These are phyloP conservation scores for Blastocystis sp. DNA, from an alignment of 352 stramenopile species.

Conservation along the genomic window DNA sequence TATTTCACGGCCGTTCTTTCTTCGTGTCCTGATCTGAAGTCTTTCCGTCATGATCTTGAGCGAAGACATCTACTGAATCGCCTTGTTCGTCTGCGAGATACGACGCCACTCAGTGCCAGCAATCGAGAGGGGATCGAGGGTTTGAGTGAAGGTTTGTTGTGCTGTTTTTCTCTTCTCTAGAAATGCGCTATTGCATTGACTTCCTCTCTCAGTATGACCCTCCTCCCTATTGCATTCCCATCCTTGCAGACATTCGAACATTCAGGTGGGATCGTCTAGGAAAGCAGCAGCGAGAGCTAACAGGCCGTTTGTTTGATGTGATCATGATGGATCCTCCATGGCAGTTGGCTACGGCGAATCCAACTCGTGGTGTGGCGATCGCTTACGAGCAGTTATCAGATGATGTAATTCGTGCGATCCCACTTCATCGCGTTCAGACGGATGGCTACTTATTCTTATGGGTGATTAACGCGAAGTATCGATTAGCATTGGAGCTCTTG, in stretches of 20 bases:
- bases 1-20: slow-evolving; percentile 5
- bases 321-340: slow-evolving; percentile 67
- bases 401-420: slow-evolving; percentile 62
- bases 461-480: slow-evolving; percentile 67
- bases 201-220: slow-evolving; percentile 60
- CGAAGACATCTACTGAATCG: not conserved
- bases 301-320: slow-evolving; percentile 63
- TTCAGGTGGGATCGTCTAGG: slow-evolving; percentile 64
- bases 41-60: slow-evolving; percentile 9
- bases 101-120: not conserved
- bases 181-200: slow-evolving; percentile 4
- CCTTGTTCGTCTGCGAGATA: not conserved
- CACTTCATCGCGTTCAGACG: slow-evolving; percentile 62
- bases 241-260: slow-evolving; percentile 64
- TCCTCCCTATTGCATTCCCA: slow-evolving; percentile 63
- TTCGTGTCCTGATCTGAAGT: slow-evolving; percentile 18
- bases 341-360: slow-evolving; percentile 66
- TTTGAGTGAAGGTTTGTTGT: not conserved
- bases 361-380: slow-evolving; percentile 65
- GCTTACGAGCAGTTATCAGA: slow-evolving; percentile 65
- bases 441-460: slow-evolving; percentile 65
- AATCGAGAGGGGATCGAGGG: not conserved
- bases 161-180: not conserved
- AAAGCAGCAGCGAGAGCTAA: slow-evolving; percentile 53
- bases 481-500: slow-evolving; percentile 64